phyloP scores from a whole-genome alignment of 2,329 filamentous ascomycete species.

The Fusarium equiseti region DNA sequence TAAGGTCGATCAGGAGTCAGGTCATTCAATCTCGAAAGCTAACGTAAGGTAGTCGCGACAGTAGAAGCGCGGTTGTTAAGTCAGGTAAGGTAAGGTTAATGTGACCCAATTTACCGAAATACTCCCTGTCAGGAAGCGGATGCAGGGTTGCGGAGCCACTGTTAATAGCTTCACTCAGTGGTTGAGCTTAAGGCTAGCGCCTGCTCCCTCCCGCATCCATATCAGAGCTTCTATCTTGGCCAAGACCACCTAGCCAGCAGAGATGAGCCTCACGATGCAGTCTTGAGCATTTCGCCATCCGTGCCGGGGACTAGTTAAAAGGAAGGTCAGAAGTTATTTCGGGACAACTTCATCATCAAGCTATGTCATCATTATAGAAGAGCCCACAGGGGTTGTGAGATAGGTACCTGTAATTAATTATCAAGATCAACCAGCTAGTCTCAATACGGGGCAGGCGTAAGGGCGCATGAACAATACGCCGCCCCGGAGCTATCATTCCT shows the following conservation, averaged over 20 bases:
- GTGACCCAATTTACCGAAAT: neutral
- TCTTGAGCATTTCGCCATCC: neutral
- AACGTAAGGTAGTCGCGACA: constrained; percentile 26
- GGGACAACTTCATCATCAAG: neutral
- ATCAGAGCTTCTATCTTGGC: constrained; percentile 2
- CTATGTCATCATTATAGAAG: neutral
- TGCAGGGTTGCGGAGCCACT: constrained; percentile 38
- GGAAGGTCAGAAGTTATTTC: neutral
- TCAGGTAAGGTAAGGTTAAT: neutral
- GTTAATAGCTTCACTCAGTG: constrained; percentile 17
- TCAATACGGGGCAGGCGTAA: constrained; percentile 15
- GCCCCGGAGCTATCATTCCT: constrained; percentile 37
- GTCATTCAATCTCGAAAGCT: constrained; percentile 38
- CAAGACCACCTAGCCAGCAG: neutral
- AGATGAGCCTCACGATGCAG: neutral
- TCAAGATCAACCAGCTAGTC: constrained; percentile 8
- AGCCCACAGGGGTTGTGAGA: neutral
- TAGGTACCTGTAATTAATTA: neutral
- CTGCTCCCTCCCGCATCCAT: constrained; percentile 7
- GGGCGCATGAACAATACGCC: constrained; percentile 49
- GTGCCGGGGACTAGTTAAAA: too few relatives aligned
- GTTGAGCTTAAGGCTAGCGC: constrained; percentile 19
- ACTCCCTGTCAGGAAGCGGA: constrained; percentile 36
- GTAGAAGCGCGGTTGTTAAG: constrained; percentile 31
- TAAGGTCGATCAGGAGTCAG: constrained; percentile 46